These are phyloP conservation scores for Clarireedia hainanense DNA, from an alignment of 2,329 filamentous ascomycete genomes.

Conservation along the genomic window DNA sequence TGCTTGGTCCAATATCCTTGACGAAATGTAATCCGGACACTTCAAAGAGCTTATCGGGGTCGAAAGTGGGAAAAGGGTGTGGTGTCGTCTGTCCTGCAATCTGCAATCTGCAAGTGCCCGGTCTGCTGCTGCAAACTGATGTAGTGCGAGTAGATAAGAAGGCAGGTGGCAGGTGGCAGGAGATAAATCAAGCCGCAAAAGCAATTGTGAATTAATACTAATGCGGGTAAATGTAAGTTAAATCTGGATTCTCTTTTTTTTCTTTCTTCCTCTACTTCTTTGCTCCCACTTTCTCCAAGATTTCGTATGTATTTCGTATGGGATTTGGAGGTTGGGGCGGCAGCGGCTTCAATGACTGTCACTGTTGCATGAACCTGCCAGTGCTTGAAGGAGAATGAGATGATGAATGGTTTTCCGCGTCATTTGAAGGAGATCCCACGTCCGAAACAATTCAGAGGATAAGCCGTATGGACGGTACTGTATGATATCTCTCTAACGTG, in stretches of 20 bases:
- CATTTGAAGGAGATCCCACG: slow-evolving; percentile 17
- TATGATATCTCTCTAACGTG: not conserved
- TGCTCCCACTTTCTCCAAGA: not conserved
- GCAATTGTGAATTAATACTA: not conserved
- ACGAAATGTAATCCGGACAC: not conserved
- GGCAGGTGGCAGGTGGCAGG: not conserved
- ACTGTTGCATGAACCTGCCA: slow-evolving; percentile 20
- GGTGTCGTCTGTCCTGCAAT: slow-evolving; percentile 9
- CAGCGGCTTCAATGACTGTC: slow-evolving; percentile 19
- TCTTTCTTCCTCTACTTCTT: not conserved
- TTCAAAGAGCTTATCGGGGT: slow-evolving; percentile 8
- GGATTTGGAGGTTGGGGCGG: not conserved
- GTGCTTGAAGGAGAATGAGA: slow-evolving; percentile 27
- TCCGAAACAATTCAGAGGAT: not conserved
- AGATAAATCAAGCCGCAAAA: slow-evolving; percentile 3
- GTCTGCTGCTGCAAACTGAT: not conserved
- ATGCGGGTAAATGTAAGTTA: slow-evolving; percentile 3
- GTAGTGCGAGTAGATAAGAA: slow-evolving; percentile 9
- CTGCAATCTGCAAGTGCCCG: slow-evolving; percentile 3
- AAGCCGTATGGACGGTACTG: not conserved
- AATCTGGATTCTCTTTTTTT: not conserved
- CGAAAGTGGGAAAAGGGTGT: slow-evolving; percentile 4
- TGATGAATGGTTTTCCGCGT: slow-evolving; percentile 22
- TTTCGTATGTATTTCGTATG: not conserved
- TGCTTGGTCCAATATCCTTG: slow-evolving; percentile 3